Percentiles rank a stretch among this genome's conserved stretches.
Conservation (phyloP, 345 rosid genomes). For the Euclidium syriacum region DNA sequence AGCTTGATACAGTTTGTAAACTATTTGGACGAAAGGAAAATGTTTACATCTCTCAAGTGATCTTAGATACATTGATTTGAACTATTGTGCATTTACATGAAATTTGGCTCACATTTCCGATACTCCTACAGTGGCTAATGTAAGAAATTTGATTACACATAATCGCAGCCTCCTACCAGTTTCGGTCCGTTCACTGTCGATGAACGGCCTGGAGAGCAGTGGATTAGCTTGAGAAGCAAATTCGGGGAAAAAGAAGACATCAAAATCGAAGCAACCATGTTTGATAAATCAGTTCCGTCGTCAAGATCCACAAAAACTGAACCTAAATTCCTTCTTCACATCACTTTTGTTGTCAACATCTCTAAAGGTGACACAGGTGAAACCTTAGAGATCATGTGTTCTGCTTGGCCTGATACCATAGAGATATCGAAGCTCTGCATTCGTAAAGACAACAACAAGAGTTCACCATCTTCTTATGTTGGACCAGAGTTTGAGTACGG, state of each 20-base stretch:
- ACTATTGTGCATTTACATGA: not conserved
- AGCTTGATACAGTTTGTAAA: not conserved
- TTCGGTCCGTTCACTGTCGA: conserved; percentile 52
- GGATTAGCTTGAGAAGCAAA: conserved; percentile 65
- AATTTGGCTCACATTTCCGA: not conserved
- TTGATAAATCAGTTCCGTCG: conserved; percentile 56
- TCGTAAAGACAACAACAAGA: conserved; percentile 28
- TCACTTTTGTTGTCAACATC: conserved; percentile 62
- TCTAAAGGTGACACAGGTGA: conserved; percentile 44
- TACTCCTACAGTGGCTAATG: not conserved
- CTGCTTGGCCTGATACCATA: conserved; percentile 75
- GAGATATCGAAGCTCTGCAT: conserved; percentile 54
- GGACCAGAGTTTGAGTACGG: conserved; percentile 82
- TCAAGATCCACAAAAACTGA: conserved; percentile 30
- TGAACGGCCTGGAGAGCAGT: conserved; percentile 80
- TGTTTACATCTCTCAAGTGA: not conserved
- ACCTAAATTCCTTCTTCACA: conserved; percentile 48
- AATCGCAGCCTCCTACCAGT: conserved; percentile 47
- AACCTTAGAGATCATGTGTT: conserved; percentile 64
- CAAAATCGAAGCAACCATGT: conserved; percentile 79
- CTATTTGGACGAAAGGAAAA: not conserved
- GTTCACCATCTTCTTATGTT: conserved; percentile 33
- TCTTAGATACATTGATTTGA: not conserved
- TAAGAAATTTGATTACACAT: not conserved
- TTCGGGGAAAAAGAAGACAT: conserved; percentile 64